These are phyloP conservation scores for Cercospora sp. DNA, from an alignment of 2,329 filamentous ascomycete species.

Conservation along the genomic window DNA sequence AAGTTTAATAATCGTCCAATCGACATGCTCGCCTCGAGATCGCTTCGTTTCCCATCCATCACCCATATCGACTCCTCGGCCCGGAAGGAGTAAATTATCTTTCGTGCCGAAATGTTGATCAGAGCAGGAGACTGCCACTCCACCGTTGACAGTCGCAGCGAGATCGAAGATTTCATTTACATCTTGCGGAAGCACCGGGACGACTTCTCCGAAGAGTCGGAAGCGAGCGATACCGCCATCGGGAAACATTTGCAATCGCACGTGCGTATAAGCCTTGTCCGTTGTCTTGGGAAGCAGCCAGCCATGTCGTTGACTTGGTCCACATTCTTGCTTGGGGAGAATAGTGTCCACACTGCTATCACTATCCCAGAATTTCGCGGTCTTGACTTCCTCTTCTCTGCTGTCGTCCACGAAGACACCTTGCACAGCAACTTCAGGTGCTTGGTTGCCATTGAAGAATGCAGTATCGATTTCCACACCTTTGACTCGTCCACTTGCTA, in stretches of 20 bases:
- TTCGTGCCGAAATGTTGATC: constrained; percentile 84
- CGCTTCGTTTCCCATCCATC: constrained; percentile 85
- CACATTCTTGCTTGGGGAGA: constrained; percentile 68
- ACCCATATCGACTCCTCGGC: constrained; percentile 79
- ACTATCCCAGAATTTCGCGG: constrained; percentile 62
- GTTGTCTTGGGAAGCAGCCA: constrained; percentile 64
- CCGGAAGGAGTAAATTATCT: constrained; percentile 76
- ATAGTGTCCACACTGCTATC: constrained; percentile 43
- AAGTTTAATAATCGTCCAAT: constrained; percentile 78
- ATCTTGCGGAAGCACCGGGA: constrained; percentile 72
- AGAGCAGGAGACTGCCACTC: constrained; percentile 71
- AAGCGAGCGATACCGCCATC: constrained; percentile 83
- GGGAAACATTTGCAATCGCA: constrained; percentile 79
- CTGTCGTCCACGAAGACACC: constrained; percentile 68
- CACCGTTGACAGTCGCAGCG: constrained; percentile 75
- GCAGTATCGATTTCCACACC: constrained; percentile 80
- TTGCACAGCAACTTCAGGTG: constrained; percentile 75
- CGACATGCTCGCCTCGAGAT: constrained; percentile 70
- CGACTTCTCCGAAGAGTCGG: constrained; percentile 71
- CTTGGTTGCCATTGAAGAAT: constrained; percentile 80
- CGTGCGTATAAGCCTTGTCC: constrained; percentile 72
- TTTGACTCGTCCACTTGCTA: constrained; percentile 67
- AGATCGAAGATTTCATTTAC: constrained; percentile 69
- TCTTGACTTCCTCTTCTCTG: constrained; percentile 61
- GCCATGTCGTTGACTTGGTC: constrained; percentile 69